These are phyloP conservation scores for Sporothrix phasma DNA, from an alignment of 2,329 filamentous ascomycete species.

Conservation along the genomic window DNA sequence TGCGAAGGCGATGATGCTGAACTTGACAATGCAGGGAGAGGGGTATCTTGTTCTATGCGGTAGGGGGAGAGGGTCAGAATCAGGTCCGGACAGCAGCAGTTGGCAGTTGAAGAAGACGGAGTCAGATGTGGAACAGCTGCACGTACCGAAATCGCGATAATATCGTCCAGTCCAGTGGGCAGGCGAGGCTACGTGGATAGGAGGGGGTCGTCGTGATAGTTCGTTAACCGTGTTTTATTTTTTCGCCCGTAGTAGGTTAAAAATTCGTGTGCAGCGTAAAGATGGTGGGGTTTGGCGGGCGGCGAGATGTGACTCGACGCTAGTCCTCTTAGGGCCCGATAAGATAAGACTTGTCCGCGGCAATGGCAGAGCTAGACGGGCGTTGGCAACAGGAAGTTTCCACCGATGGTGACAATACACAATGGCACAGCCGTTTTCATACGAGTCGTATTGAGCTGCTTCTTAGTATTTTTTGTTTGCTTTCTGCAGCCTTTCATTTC, in stretches of 20 bases:
- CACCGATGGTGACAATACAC: neutral
- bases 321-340: constrained; percentile 15
- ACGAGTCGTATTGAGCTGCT: neutral
- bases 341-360: constrained; percentile 13
- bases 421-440: constrained; percentile 3
- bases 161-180: neutral
- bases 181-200: constrained; percentile 11
- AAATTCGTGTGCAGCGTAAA: constrained; percentile 20
- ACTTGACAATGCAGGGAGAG: neutral
- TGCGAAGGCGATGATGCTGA: neutral
- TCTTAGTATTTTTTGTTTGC: neutral
- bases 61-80: neutral
- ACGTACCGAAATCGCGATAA: constrained; percentile 8
- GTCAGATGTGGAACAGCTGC: neutral
- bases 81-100: neutral
- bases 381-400: neutral
- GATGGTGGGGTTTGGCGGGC: constrained; percentile 17
- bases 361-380: neutral
- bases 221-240: constrained; percentile 14
- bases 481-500: neutral
- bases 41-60: neutral
- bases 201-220: constrained; percentile 11
- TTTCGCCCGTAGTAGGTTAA: constrained; percentile 16
- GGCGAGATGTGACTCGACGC: constrained; percentile 14
- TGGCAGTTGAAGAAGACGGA: neutral